Evolutionary conservation across 169 alveolate species (phyloP), one percentile per base, ranked within the genome.

Genomic region (Cryptosporidium ryanae): DNA sequence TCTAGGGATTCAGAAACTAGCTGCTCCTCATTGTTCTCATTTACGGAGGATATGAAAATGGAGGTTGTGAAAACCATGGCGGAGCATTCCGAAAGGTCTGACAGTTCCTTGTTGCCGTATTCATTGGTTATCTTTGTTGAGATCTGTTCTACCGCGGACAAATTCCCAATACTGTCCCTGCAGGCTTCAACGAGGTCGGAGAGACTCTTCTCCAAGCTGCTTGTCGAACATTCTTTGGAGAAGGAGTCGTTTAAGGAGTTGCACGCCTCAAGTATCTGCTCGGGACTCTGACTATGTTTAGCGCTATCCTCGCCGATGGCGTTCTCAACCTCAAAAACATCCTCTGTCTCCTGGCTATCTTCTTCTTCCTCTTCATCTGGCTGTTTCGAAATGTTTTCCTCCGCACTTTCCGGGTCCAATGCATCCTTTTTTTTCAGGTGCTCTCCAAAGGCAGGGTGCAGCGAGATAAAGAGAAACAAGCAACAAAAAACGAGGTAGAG

Each of bases 241-340:
- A 76, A 76, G 10, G 87, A 76, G 17, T 76, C 71, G 8, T 43
- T 43, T 46, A 76, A 34, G 17, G 87, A 76, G 12, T 4, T 18
- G 13, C 87, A 76, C 15, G 71, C 87, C 38, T 76, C 87, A 10
- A 44, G 46, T 25, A 76, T 25, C 27, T 59, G 87, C 43, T 61
- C 87, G 5, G 59, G 65, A 38, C n/a, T 38, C 10, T 43, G 70
- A 15, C 38, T 46, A 31, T 23, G 64, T 1, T 15, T 13, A 8
- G 70, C 6, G 15, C 48, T 52, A 10, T 32, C 59, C 18, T 27
- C 15, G 12, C 18, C 23, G 18, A 27, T 48, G 21, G 83, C 59
- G 1, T n/a, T 59, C 32, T 76, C 87, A 13, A 76, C 66, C 25
- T 59, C 71, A 18, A 29, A 8, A 7, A 17, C 82, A 0, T 32